Base-by-base conservation (phyloP, 179 eudicot species). In the Beta lomatogona region DNA sequence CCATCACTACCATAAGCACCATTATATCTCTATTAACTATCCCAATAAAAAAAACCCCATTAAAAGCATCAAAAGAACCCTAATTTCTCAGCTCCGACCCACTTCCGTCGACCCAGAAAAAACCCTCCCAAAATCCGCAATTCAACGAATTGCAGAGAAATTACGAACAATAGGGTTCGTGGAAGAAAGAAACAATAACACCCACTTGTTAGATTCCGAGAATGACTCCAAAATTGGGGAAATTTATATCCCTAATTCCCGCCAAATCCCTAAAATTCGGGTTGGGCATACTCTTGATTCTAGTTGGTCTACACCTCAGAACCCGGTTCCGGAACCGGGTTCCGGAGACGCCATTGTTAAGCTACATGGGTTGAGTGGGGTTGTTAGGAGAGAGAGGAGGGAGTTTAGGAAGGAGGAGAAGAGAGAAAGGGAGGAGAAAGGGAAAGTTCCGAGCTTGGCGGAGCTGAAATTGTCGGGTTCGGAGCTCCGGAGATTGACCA, bases 201-300 rank as follows among this genome's bases (percentile, higher is more conserved):
- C 80, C 69, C 50, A 69, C 53, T 77, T 78, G 22, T 3, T 71
- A 11, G 52, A 31, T 19, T 18, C 72, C 18, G 73, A 59, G 0
- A 22, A 60, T 22, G 25, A 55, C 60, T 55, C 82, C 14, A 75
- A 58, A 45, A 44, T 78, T 15, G 99, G 98, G 22, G 92, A 90
- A 81, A 90, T 94, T 22, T 97, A 93, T 83, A 75, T 94, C 54
- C 99, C 99, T 9, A 78, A 86, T 63, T 88, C 94, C 50, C 78
- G 82, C 18, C 89, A 77, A 8, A 72, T 94, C 15, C 92, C 96
- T 4, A 89, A 83, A 50, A 53, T 85, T 76, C 88, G 98, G 25
- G 99, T 96, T 46, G 98, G 99, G 70, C 95, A 93, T 79, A 94
- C 97, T 15, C 89, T 96, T 7, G 99, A 94, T 79, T 61, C 92